These are phyloP conservation scores for Davidsoniella virescens DNA, from an alignment of 2,329 filamentous ascomycete genomes.

Conservation along the genomic window DNA sequence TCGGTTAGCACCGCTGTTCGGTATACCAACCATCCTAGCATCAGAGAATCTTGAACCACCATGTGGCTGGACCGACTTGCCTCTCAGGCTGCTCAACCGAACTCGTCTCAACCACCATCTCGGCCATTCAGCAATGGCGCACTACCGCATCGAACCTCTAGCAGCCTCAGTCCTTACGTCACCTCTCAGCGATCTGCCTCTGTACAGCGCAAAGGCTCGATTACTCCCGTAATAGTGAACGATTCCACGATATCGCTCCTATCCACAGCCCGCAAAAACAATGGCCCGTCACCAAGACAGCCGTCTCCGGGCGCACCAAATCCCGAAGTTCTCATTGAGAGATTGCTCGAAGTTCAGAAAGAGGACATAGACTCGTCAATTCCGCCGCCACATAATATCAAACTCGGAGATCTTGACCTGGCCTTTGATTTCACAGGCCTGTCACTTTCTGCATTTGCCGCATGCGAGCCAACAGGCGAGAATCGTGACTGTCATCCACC, in stretches of 20 bases:
- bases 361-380: slow-evolving; percentile 1
- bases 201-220: slow-evolving; percentile 33
- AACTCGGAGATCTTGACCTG: slow-evolving; percentile 39
- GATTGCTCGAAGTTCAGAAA: slow-evolving; percentile 6
- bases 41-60: slow-evolving; percentile 15
- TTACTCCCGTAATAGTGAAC: slow-evolving; percentile 62
- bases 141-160: slow-evolving; percentile 47
- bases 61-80: slow-evolving; percentile 92
- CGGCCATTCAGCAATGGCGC: slow-evolving; percentile 41
- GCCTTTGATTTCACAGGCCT: slow-evolving; percentile 66
- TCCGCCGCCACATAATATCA: slow-evolving; percentile 38
- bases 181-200: slow-evolving; percentile 48
- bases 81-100: slow-evolving; percentile 37
- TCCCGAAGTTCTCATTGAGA: slow-evolving; percentile 7
- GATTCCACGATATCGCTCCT: slow-evolving; percentile 65
- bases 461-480: slow-evolving; percentile 16
- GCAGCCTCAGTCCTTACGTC: slow-evolving; percentile 46
- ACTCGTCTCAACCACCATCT: slow-evolving; percentile 34
- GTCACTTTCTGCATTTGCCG: slow-evolving; percentile 56
- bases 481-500: background rate
- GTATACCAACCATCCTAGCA: background rate
- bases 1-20: background rate
- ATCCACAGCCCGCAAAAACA: slow-evolving; percentile 43
- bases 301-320: slow-evolving; percentile 7
- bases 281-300: slow-evolving; percentile 50